Percentiles rank a stretch among this genome's conserved stretches.
phyloP scores from a whole-genome alignment of 2,329 filamentous ascomycete species.

The Aspergillus pseudotamarii region DNA sequence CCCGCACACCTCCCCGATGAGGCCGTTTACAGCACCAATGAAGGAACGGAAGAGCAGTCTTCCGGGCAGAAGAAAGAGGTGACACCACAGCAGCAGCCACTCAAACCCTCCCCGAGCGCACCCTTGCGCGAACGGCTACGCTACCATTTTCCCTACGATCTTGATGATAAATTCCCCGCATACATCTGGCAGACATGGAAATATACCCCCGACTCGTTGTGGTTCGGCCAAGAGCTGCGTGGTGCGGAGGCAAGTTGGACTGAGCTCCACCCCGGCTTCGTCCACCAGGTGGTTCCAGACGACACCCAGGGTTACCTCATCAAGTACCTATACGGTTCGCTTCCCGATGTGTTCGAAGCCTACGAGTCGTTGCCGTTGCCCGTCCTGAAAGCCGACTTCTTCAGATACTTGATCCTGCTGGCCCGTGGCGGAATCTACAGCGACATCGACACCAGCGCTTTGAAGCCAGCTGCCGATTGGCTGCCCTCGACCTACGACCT shows the following conservation, averaged over 20 bases:
- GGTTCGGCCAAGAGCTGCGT: conserved; percentile 75
- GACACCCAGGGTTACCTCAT: conserved; percentile 79
- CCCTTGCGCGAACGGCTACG: conserved; percentile 78
- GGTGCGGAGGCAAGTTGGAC: conserved; percentile 89
- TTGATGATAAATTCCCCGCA: conserved; percentile 85
- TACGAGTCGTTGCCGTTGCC: conserved; percentile 73
- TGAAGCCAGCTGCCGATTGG: conserved; percentile 85
- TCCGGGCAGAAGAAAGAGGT: conserved; percentile 19
- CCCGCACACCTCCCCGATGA: conserved; percentile 28
- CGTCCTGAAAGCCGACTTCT: conserved; percentile 78
- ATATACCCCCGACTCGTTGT: conserved; percentile 72
- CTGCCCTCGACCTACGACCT: conserved; percentile 76
- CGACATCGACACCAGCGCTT: conserved; percentile 86
- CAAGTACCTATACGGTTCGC: conserved; percentile 79
- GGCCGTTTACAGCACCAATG: conserved; percentile 23
- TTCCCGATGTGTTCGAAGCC: conserved; percentile 77
- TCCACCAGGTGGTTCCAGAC: conserved; percentile 97
- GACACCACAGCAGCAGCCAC: conserved; percentile 40
- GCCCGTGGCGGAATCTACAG: conserved; percentile 82
- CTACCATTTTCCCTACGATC: conserved; percentile 92
- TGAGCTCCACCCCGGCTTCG: conserved; percentile 81
- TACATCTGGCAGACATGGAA: conserved; percentile 99
- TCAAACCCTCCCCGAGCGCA: conserved; percentile 72
- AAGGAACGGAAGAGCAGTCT: conserved; percentile 17
- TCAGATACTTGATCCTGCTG: conserved; percentile 73